A percentile compares a stretch with the other conserved stretches of the same genome.
These are phyloP conservation scores for Xylariomycetidae sp. DNA, from an alignment of 2,329 filamentous ascomycete genomes.

Conservation along the genomic window DNA sequence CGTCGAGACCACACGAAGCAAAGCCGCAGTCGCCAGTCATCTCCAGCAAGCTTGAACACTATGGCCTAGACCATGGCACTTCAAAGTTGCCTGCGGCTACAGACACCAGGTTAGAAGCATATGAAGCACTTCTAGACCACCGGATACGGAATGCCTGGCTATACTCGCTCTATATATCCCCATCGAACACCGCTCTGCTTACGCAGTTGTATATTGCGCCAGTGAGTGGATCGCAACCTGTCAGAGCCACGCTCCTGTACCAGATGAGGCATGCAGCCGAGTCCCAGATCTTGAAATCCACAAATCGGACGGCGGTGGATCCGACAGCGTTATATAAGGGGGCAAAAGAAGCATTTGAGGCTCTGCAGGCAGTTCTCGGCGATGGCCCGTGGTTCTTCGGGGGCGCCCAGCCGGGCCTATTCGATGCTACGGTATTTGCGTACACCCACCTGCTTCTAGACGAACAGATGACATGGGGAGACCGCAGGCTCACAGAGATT, in stretches of 20 bases:
- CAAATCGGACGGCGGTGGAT: slow-evolving; percentile 30
- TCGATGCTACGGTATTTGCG: slow-evolving; percentile 85
- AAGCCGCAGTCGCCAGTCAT: slow-evolving; percentile 41
- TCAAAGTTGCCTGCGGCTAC: slow-evolving; percentile 39
- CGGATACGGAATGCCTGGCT: slow-evolving; percentile 84
- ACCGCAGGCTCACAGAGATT: slow-evolving; percentile 51
- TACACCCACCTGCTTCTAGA: slow-evolving; percentile 80
- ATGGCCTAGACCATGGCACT: slow-evolving; percentile 49
- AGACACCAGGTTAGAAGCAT: slow-evolving; percentile 62
- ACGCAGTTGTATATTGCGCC: slow-evolving; percentile 64
- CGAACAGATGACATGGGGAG: slow-evolving; percentile 55
- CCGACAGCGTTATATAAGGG: slow-evolving; percentile 34
- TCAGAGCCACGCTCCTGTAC: slow-evolving; percentile 56
- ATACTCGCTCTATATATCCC: slow-evolving; percentile 72
- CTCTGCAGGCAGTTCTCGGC: slow-evolving; percentile 38
- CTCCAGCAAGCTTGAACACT: slow-evolving; percentile 63
- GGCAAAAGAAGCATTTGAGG: slow-evolving; percentile 38
- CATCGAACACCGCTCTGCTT: slow-evolving; percentile 63
- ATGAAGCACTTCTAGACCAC: slow-evolving; percentile 69
- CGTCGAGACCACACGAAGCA: slow-evolving; percentile 27
- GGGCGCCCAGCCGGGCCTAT: slow-evolving; percentile 54
- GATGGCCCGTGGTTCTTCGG: slow-evolving; percentile 44
- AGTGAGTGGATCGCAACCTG: slow-evolving; percentile 51
- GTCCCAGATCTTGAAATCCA: slow-evolving; percentile 63
- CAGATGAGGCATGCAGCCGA: slow-evolving; percentile 70